Evolutionary conservation across 1,139 yeast species (phyloP).

Genomic region (Petasospora rhodanensis): DNA sequence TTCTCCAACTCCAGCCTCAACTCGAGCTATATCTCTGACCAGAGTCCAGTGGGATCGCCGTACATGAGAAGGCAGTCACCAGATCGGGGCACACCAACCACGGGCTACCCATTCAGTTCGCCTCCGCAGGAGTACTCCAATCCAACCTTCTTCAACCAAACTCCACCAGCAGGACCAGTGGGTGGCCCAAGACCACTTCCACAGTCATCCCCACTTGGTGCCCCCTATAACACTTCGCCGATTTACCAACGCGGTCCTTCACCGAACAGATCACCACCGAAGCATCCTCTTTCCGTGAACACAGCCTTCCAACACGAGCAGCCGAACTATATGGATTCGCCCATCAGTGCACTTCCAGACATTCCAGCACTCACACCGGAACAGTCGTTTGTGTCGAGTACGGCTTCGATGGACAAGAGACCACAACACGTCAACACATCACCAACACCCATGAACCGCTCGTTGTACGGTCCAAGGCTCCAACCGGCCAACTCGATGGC

Average conservation of each 20-base stretch:
- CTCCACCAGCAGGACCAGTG: constrained; percentile 1
- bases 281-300: constrained; percentile 8
- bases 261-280: constrained; percentile 9
- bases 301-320: constrained; percentile 3
- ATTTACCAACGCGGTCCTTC: constrained; percentile 8
- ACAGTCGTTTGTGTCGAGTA: too few species aligned
- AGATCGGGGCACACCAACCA: background rate
- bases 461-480: constrained; percentile 20
- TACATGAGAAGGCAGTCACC: constrained; percentile 4
- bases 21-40: constrained; percentile 3
- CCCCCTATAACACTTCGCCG: constrained; percentile 8
- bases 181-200: constrained; percentile 16
- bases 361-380: constrained; percentile 20
- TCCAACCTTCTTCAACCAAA: background rate
- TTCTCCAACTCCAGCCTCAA: constrained; percentile 15
- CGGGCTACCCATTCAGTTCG: constrained; percentile 3
- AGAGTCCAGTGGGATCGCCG: constrained; percentile 1
- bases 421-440: too few species aligned
- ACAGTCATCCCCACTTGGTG: constrained; percentile 11
- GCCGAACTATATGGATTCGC: constrained; percentile 16
- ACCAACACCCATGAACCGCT: constrained; percentile 17
- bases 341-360: constrained; percentile 22
- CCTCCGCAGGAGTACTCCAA: constrained; percentile 2
- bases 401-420: too few species aligned
- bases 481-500: constrained; percentile 13